Evolutionary conservation across 2,329 filamentous ascomycete genomes (phyloP).

Genomic region (Fusarium haematococcum): DNA sequence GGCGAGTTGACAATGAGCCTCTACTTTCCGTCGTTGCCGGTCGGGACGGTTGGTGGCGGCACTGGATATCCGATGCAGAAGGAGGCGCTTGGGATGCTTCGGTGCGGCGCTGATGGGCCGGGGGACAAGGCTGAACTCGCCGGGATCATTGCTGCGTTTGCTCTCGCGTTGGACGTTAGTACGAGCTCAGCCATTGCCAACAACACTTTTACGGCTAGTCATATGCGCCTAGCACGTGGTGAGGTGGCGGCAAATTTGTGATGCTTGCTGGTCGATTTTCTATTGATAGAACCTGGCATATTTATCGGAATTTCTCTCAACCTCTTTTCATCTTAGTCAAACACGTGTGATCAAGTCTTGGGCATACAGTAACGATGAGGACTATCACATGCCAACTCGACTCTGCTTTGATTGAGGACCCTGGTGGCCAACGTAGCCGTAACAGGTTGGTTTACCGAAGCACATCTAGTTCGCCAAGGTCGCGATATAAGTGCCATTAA

Average conservation of each 20-base stretch:
- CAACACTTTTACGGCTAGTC: background rate
- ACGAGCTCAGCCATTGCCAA: constrained; percentile 1
- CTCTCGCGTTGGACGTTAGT: constrained; percentile 1
- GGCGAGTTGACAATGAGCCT: background rate
- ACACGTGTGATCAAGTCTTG: background rate
- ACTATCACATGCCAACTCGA: background rate
- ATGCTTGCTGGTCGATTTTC: background rate
- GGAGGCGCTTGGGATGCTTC: constrained; percentile 1
- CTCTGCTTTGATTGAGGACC: background rate
- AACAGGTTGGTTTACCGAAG: background rate
- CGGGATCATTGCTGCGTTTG: constrained; percentile 6
- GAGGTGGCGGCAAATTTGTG: background rate
- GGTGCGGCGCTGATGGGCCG: background rate
- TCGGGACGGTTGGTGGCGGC: constrained; percentile 4
- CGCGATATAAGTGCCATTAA: too few relatives aligned
- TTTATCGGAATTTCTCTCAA: background rate
- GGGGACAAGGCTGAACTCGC: background rate
- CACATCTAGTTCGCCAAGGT: background rate
- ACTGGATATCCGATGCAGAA: constrained; percentile 3
- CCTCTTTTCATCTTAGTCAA: background rate
- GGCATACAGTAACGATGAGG: background rate
- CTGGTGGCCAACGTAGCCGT: background rate
- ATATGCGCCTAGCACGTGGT: constrained; percentile 4
- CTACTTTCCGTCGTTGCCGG: constrained; percentile 8
- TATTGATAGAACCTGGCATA: background rate